Evolutionary conservation across 257 asterid genomes (phyloP), one percentile per base, ranked within the genome.

Genomic region (Nicotiana sylvestris): DNA sequence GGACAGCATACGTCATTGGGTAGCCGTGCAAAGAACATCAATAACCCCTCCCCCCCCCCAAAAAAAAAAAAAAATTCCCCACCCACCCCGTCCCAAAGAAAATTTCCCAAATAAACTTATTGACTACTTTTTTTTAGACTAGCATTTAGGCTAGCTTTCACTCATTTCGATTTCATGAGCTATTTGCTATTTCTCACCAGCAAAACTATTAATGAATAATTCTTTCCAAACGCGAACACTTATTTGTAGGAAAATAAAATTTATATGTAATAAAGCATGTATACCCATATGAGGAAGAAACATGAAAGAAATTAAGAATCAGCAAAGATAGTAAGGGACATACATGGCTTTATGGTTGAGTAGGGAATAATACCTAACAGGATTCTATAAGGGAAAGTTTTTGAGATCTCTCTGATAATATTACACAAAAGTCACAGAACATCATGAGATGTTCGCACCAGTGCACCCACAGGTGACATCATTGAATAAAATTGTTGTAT

Each of bases 271-370:
- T 53, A 15, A 13, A 53, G 18, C 0, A 53, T 15, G 3, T 12
- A 13, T 13, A 53, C 17, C 58, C 13, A 43, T 13, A 53, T 3
- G 16, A 53, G 58, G 58, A 53, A 53, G 17, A 53, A 53, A 12
- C 58, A 53, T 11, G 17, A 53, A 53, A 53, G 58, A 15, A 43
- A 11, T 53, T 12, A 5, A 61, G 67, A 10, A 61, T 17, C 5
- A 21, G 33, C 2, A 25, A 61, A 61, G 67, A 1, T 61, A 13
- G n/a, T 2, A 74, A 27, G 35, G 49, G 5, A 13, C 43, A 27
- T 3, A 76, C 7, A 51, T 76, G 53, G 5, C 80, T 76, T 76
- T 76, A 4, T 51, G 17, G 64, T 76, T 76, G 80, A 76, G 80
- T 51, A 29, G 65, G 65, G 13, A 76, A 27, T 13, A 49, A 51